phyloP scores from a whole-genome alignment of 257 asterid genomes.

The Voacanga thouarsii region DNA sequence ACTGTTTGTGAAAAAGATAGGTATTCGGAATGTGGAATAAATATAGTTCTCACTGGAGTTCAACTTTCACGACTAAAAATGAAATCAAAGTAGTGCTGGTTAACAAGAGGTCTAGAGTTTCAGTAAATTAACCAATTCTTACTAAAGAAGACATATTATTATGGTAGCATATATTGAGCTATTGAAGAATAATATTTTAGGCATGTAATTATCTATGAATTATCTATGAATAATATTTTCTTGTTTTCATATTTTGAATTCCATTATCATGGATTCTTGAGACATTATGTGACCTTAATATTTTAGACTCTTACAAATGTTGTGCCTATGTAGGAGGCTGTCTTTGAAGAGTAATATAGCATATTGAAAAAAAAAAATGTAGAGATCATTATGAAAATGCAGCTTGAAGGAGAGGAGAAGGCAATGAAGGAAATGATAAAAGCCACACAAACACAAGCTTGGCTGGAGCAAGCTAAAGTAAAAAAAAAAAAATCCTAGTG shows the following conservation, averaged over 20 bases:
- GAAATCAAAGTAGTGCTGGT: too few relatives aligned
- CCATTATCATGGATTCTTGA: background rate
- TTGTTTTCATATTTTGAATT: background rate
- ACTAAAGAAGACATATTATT: too few relatives aligned
- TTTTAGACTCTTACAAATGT: background rate
- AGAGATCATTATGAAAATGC: slow-evolving; percentile 59
- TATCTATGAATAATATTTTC: too few relatives aligned
- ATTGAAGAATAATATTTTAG: too few relatives aligned
- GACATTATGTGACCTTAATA: background rate
- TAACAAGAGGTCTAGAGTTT: too few relatives aligned
- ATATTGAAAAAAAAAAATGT: slow-evolving; percentile 86
- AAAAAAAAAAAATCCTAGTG: slow-evolving; percentile 28
- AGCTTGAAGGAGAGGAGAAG: slow-evolving; percentile 82
- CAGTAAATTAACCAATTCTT: too few relatives aligned
- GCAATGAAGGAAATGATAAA: slow-evolving; percentile 58
- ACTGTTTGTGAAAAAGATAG: too few relatives aligned
- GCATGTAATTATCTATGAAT: too few relatives aligned
- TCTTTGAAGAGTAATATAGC: slow-evolving; percentile 79
- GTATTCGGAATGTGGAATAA: too few relatives aligned
- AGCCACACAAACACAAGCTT: slow-evolving; percentile 64
- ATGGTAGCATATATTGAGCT: too few relatives aligned
- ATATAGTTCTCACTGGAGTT: too few relatives aligned
- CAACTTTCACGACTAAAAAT: too few relatives aligned
- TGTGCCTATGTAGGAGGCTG: slow-evolving; percentile 54
- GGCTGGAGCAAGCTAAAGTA: slow-evolving; percentile 62